These are phyloP conservation scores for Penicillium glabrum DNA, from an alignment of 2,329 filamentous ascomycete genomes.

Conservation along the genomic window DNA sequence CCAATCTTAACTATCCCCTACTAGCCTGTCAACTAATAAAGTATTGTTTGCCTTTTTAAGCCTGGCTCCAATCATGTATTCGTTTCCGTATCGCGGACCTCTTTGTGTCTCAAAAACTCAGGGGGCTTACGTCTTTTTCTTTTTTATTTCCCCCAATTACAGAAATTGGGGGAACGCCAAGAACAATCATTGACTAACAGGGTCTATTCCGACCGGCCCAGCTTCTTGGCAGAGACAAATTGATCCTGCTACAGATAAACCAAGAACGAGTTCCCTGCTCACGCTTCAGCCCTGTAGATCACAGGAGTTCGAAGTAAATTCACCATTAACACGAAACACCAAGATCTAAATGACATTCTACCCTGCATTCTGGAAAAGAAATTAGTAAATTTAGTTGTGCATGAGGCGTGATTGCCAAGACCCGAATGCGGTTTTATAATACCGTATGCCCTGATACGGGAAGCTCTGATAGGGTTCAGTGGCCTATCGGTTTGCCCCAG, in stretches of 20 bases:
- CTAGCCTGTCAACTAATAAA: background rate
- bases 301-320: background rate
- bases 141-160: background rate
- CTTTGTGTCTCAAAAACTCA: background rate
- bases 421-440: background rate
- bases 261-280: background rate
- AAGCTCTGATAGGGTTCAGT: background rate
- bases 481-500: background rate
- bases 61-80: background rate
- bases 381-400: too few species aligned
- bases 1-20: background rate
- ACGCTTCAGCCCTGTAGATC: conserved; percentile 5
- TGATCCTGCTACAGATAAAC: background rate
- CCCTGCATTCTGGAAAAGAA: background rate
- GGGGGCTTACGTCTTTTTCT: background rate
- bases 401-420: background rate
- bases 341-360: background rate
- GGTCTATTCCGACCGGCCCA: background rate
- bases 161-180: background rate
- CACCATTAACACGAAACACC: background rate
- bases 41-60: background rate
- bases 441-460: background rate
- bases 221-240: background rate
- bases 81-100: background rate
- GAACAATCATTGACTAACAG: background rate